Evolutionary conservation across 768 basidiomycete species (phyloP).

Genomic region (Tulasnella sp.): DNA sequence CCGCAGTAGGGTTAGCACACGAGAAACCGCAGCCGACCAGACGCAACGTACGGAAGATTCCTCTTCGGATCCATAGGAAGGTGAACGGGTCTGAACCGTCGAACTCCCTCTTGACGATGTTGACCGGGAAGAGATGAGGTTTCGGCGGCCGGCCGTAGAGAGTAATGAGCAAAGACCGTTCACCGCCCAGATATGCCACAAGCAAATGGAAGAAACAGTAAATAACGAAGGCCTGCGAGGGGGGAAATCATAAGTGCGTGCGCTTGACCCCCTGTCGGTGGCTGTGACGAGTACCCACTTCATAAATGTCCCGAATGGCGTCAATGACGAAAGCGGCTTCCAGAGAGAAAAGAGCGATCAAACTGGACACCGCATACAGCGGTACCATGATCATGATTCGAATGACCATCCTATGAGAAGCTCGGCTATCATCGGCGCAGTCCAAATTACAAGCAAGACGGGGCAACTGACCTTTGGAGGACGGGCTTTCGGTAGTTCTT

Average conservation of each 20-base stretch:
- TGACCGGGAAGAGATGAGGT: slow-evolving; percentile 79
- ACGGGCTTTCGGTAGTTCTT: slow-evolving; percentile 82
- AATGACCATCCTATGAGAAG: slow-evolving; percentile 69
- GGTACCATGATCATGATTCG: slow-evolving; percentile 96
- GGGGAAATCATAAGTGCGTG: background rate
- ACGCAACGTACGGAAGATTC: slow-evolving; percentile 74
- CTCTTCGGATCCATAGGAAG: slow-evolving; percentile 89
- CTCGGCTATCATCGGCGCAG: slow-evolving; percentile 30
- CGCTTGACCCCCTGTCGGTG: background rate
- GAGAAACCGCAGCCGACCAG: background rate
- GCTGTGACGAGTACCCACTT: slow-evolving; percentile 51
- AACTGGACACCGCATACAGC: slow-evolving; percentile 82
- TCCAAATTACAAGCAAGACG: slow-evolving; percentile 1
- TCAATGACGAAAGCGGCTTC: slow-evolving; percentile 97
- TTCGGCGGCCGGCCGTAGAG: slow-evolving; percentile 89
- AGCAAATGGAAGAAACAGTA: slow-evolving; percentile 88
- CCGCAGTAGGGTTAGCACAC: background rate
- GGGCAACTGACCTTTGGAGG: slow-evolving; percentile 60
- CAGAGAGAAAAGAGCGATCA: slow-evolving; percentile 90
- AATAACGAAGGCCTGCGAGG: slow-evolving; percentile 78
- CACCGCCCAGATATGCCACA: slow-evolving; percentile 83
- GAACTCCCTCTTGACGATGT: slow-evolving; percentile 75
- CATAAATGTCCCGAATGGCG: slow-evolving; percentile 90
- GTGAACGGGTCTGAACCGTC: slow-evolving; percentile 95
- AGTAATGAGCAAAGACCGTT: slow-evolving; percentile 86